Evolutionary conservation across 1,139 yeast species (phyloP).

Genomic region (Blastobotrys buckinghamii): DNA sequence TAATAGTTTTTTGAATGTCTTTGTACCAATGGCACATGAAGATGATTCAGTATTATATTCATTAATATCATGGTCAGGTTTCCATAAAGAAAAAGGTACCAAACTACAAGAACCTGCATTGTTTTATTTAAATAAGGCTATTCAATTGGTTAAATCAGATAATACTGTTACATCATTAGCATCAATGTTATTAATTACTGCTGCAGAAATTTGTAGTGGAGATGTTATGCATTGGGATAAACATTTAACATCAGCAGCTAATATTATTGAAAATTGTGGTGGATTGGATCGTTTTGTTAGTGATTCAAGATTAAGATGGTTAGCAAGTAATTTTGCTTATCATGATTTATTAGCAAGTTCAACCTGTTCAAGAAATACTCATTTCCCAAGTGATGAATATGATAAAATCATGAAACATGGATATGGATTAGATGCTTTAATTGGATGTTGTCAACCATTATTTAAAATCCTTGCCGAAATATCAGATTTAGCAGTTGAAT

Average conservation of each 20-base stretch:
- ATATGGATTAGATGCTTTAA: slow-evolving; percentile 54
- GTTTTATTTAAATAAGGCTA: slow-evolving; percentile 30
- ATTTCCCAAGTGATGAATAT: slow-evolving; percentile 38
- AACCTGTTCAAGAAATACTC: slow-evolving; percentile 31
- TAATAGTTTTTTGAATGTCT: slow-evolving; percentile 66
- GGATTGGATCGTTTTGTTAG: slow-evolving; percentile 38
- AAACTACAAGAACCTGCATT: slow-evolving; percentile 34
- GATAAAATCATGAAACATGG: slow-evolving; percentile 40
- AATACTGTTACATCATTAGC: slow-evolving; percentile 47
- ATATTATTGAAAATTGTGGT: slow-evolving; percentile 24
- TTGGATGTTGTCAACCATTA: slow-evolving; percentile 66
- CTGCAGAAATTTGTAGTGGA: slow-evolving; percentile 28
- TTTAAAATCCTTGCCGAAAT: slow-evolving; percentile 65
- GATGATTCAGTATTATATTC: slow-evolving; percentile 65
- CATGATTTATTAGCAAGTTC: slow-evolving; percentile 71
- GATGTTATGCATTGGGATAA: slow-evolving; percentile 29
- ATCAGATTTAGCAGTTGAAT: slow-evolving; percentile 51
- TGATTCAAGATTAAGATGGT: slow-evolving; percentile 62
- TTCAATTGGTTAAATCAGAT: slow-evolving; percentile 22
- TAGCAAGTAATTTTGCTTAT: slow-evolving; percentile 74
- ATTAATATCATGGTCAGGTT: slow-evolving; percentile 73
- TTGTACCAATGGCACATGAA: slow-evolving; percentile 68
- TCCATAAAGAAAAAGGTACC: slow-evolving; percentile 46
- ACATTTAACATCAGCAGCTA: slow-evolving; percentile 26
- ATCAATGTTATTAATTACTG: slow-evolving; percentile 51